Evolutionary conservation across 2,329 filamentous ascomycete genomes (phyloP), one percentile per base, ranked within the genome.

Genomic region (Aspergillus sp.): DNA sequence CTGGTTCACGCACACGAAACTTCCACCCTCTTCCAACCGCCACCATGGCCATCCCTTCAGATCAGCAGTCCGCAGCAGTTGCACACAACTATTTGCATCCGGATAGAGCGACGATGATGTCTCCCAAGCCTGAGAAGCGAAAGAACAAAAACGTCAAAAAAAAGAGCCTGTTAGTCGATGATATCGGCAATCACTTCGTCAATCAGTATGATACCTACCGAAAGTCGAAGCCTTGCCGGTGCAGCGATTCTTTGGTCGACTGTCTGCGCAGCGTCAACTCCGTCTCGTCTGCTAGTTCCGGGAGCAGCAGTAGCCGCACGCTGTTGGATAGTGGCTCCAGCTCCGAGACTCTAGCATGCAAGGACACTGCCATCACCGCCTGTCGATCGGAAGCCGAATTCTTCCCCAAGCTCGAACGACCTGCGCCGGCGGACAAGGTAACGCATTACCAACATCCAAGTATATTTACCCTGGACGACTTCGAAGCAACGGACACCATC

Each of bases 391-490:
- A 11, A 11, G n/a, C 15, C 29, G n/a, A 30, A 20, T 10, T 5
- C 29, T 4, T 17, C 5, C 12, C 12, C 27, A 12, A 25, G 13
- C n/a, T 5, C 16, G 17, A 31, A 2, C 3, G 17, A 22, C 31
- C 15, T 4, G 14, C 15, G 15, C 14, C 15, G 14, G 12, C 14
- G 15, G 11, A 26, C 13, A 33, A 32, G 1, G 5, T 29, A 4
- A 26, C 20, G 17, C 16, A 4, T 3, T 16, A 7, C 3, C 16
- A 37, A 4, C 34, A 38, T 17, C 39, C 41, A 3, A 33, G 28
- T 13, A 49, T 55, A 4, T 56, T 53, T 34, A 47, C 40, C 3
- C 42, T 60, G 1, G 36, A 48, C 7, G 55, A 60, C 27, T 55
- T 60, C 34, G 40, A 44, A 11, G 51, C 53, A 1, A 46, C 56